These are phyloP conservation scores for Jackrogersella multiformis DNA, from an alignment of 495 filamentous ascomycete species.

Conservation along the genomic window DNA sequence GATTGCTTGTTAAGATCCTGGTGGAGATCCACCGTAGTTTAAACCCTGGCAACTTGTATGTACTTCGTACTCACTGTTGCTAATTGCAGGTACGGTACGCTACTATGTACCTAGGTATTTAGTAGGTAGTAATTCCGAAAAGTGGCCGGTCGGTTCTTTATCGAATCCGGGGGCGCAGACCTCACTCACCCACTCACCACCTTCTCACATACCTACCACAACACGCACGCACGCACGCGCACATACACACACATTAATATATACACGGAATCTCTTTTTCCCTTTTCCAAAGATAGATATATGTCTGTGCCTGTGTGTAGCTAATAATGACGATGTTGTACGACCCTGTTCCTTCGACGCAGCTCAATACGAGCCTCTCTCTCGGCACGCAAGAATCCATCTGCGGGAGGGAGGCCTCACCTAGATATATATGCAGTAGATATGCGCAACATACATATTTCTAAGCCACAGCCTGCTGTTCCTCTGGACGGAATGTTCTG, in stretches of 20 bases:
- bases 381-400: constrained; percentile 11
- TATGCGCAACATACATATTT: constrained; percentile 37
- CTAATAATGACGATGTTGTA: constrained; percentile 14
- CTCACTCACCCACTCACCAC: constrained; percentile 5
- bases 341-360: constrained; percentile 21
- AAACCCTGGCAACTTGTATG: constrained; percentile 16
- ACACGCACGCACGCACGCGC: not conserved
- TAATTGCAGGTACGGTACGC: no score
- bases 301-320: not conserved
- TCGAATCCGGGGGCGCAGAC: constrained; percentile 22
- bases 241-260: not conserved
- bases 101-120: no score
- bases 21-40: constrained; percentile 17
- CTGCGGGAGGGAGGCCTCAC: constrained; percentile 38
- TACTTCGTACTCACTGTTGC: no score
- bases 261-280: not conserved
- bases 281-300: not conserved
- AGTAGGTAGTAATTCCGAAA: constrained; percentile 25
- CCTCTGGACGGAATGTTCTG: constrained; percentile 16
- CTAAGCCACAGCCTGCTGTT: constrained; percentile 16
- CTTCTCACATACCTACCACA: no score
- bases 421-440: not conserved
- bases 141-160: constrained; percentile 25
- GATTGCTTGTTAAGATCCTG: constrained; percentile 34
- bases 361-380: constrained; percentile 16